phyloP scores from a whole-genome alignment of 108 stramenopile species.

The Fragilariopsis cylindrus region DNA sequence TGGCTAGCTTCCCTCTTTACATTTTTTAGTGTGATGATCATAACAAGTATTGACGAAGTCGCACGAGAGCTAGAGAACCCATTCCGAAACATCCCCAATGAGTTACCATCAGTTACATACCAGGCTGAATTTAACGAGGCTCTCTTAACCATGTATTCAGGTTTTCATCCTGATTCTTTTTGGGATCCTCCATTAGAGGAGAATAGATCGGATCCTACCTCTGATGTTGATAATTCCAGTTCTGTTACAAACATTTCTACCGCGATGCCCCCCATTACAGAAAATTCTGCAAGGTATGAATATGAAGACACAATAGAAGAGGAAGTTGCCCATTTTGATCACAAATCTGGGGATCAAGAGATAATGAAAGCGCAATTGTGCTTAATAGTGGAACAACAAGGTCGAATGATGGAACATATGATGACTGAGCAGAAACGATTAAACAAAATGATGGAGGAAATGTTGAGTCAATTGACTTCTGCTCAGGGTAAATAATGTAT shows the following conservation, averaged over 20 bases:
- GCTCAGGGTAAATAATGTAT: no score
- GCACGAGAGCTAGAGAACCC: constrained; percentile 70
- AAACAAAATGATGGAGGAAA: not conserved
- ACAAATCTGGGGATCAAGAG: not conserved
- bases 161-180: constrained; percentile 68
- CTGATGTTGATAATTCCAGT: no score
- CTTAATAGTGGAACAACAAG: not conserved
- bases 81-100: constrained; percentile 72
- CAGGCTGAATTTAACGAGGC: constrained; percentile 80
- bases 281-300: no score
- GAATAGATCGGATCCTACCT: not conserved
- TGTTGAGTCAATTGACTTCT: not conserved
- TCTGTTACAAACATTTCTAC: no score
- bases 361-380: not conserved
- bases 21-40: constrained; percentile 55
- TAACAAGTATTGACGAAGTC: constrained; percentile 53
- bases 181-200: constrained; percentile 27
- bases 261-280: no score
- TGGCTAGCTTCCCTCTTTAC: constrained; percentile 47
- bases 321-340: no score
- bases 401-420: not conserved
- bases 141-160: constrained; percentile 59
- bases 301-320: no score
- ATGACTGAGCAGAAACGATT: not conserved
- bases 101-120: constrained; percentile 67